Base-by-base conservation (phyloP, 73 alveolate genomes). In the Paramecium caudatum region DNA sequence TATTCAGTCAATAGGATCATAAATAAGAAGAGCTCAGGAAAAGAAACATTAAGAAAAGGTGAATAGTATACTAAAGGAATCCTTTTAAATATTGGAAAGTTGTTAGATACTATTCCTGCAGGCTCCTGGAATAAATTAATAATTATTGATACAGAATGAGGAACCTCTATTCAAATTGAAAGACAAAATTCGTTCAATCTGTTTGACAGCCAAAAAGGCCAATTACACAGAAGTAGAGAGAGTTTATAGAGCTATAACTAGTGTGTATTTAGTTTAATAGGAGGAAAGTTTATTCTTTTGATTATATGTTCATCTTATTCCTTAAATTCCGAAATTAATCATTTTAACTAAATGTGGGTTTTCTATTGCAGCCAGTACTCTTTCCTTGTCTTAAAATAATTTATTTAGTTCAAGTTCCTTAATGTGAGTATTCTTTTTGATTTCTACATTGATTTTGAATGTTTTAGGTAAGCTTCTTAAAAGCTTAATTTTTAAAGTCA, bases 21-120 rank as follows among this genome's bases (percentile, higher is more conserved):
- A 97, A 91, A 96, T 98, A 94, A 94, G 99, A 82, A 97, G 99
- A 92, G 98, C 94, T n/a, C 95, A 98, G 90, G 99, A 98, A 86
- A 94, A 92, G 61, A 94, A 96, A 25, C 99, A 97, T 91, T 91
- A 96, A 85, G 98, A 95, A 85, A 97, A 98, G 83, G 96, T 98
- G 47, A 94, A 96, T 61, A 83, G 82, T 33, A 90, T 93, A 8
- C 81, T 98, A 50, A 94, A 90, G 69, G 97, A 96, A 45, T 91
- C 95, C 81, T 91, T 92, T 46, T 95, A 74, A 7, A 80, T 94
- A 68, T 84, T 98, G 41, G 94, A 96, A 32, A 93, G 92, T 68
- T 91, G 99, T 68, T 97, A 94, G 62, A 94, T 95, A 21, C 96
- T 98, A 10, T 98, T 98, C 92, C 92, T 98, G 5, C 95, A 96